phyloP scores from a whole-genome alignment of 2,329 filamentous ascomycete genomes.

The Botrytis medusae region DNA sequence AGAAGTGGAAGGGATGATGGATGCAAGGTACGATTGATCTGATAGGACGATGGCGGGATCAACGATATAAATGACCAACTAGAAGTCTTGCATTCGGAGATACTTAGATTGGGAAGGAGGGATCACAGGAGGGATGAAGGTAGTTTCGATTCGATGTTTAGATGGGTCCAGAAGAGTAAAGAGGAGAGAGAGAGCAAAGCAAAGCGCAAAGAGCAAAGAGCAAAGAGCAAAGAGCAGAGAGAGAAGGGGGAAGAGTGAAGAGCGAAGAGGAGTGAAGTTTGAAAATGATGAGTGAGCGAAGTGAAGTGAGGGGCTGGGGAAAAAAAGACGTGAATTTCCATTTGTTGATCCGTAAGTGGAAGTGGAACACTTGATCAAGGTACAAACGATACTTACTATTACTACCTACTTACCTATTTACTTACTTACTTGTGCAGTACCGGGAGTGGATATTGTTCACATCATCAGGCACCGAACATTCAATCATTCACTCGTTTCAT shows the following conservation, averaged over 20 bases:
- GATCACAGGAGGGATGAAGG: background rate
- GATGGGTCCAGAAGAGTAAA: background rate
- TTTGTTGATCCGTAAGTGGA: background rate
- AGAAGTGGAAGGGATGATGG: background rate
- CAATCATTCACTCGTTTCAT: background rate
- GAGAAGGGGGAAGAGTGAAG: background rate
- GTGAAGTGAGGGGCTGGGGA: background rate
- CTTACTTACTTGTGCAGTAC: too few species aligned
- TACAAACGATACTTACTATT: too few species aligned
- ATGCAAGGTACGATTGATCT: background rate
- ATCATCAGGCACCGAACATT: background rate
- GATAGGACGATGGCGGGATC: background rate
- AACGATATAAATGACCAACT: background rate
- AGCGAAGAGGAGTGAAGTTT: background rate
- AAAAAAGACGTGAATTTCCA: background rate
- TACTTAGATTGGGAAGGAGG: background rate
- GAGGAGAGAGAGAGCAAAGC: too few species aligned
- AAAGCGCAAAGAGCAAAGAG: background rate
- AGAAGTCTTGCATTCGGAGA: background rate
- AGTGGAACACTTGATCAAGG: background rate
- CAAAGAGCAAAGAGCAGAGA: background rate
- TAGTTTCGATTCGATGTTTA: background rate
- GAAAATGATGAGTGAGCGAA: background rate
- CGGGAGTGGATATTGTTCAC: background rate
- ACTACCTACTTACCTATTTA: too few species aligned